Percentiles rank a stretch among this genome's conserved stretches.
phyloP scores from a whole-genome alignment of 208 protist species.

The Trypanosoma conorhini region DNA sequence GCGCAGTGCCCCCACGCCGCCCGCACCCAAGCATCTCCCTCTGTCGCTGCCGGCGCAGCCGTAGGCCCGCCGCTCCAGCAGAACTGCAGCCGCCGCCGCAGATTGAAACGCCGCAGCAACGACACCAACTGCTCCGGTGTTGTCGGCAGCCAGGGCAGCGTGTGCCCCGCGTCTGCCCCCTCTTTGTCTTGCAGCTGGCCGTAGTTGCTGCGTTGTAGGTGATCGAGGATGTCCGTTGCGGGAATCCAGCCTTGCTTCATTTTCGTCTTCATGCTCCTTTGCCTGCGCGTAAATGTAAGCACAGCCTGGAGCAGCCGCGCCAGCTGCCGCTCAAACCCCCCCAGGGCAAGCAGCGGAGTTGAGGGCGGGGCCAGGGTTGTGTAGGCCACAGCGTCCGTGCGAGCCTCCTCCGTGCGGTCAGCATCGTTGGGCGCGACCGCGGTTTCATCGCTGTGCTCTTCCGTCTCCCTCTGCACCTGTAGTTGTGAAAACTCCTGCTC shows the following conservation, averaged over 20 bases:
- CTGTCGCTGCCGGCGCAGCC: not conserved
- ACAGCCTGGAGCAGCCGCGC: not conserved
- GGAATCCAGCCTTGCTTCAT: conserved; percentile 9
- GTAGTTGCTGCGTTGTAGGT: not conserved
- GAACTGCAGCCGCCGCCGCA: conserved; percentile 20
- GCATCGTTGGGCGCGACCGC: too few relatives aligned
- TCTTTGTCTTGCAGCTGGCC: not conserved
- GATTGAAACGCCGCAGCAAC: conserved; percentile 13
- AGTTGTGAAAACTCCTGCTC: conserved; percentile 5
- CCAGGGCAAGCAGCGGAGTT: too few relatives aligned
- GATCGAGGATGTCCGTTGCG: not conserved
- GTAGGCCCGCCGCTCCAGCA: not conserved
- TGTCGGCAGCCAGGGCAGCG: not conserved
- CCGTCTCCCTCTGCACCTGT: not conserved
- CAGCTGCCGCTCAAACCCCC: not conserved
- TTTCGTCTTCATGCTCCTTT: not conserved
- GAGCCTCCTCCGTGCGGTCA: too few relatives aligned
- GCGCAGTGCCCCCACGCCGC: conserved; percentile 38
- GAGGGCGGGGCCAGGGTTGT: too few relatives aligned
- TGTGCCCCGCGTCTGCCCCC: not conserved
- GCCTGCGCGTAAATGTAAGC: not conserved
- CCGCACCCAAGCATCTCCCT: conserved; percentile 16
- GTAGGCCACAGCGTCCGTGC: too few relatives aligned
- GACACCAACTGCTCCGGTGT: conserved; percentile 2
- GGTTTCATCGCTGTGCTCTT: not conserved